Percentiles rank a stretch among this genome's conserved stretches.
Evolutionary conservation across 306 rosid species (phyloP).

Genomic region (Fragaria iinumae): DNA sequence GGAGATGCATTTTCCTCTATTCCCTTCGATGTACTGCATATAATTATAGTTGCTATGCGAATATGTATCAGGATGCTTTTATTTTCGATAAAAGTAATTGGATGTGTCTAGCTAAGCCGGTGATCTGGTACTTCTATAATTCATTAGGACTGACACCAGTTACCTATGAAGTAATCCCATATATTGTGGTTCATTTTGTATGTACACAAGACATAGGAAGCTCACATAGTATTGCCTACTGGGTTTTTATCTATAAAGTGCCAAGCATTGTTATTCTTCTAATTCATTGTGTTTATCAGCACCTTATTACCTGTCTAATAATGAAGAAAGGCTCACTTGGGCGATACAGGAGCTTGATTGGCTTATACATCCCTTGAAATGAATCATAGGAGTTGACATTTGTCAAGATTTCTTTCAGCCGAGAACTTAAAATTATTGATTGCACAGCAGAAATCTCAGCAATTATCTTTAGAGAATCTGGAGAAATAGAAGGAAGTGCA

Average conservation of each 20-base stretch:
- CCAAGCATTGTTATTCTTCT: neutral
- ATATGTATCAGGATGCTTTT: neutral
- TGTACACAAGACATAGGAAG: too few species aligned
- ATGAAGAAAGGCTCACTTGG: conserved; percentile 91
- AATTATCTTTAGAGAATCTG: conserved; percentile 61
- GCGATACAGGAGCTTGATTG: conserved; percentile 74
- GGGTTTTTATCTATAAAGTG: neutral
- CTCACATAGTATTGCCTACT: neutral
- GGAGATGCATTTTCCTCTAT: neutral
- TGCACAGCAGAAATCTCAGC: conserved; percentile 60
- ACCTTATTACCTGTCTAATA: conserved; percentile 71
- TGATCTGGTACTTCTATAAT: neutral
- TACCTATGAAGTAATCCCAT: neutral
- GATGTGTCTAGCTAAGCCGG: neutral
- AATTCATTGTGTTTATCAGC: neutral
- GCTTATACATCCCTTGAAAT: conserved; percentile 54
- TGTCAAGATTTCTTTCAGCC: conserved; percentile 71
- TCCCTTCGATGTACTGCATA: neutral
- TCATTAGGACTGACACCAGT: neutral
- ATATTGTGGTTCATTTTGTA: neutral
- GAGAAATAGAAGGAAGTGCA: conserved; percentile 29
- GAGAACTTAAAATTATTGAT: conserved; percentile 71
- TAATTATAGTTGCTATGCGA: neutral
- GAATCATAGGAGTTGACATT: conserved; percentile 49
- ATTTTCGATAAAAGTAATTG: neutral